Base-by-base conservation (phyloP, 2,329 filamentous ascomycete genomes). In the Fusarium miscanthi region DNA sequence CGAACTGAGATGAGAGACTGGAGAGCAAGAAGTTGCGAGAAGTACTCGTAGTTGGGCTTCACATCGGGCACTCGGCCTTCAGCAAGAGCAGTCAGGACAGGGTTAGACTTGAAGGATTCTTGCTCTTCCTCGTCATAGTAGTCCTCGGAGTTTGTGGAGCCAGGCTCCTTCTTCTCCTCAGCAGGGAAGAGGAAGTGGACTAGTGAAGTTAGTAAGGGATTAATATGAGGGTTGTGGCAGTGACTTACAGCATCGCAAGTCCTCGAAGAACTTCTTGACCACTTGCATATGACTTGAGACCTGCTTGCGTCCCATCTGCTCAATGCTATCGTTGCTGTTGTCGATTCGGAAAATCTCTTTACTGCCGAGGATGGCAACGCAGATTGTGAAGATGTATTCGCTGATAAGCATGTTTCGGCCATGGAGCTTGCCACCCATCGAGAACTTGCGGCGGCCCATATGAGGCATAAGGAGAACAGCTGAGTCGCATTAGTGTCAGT, bases 271-370 rank as follows among this genome's bases (percentile, higher is more conserved):
- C 57, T 88, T 88, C 82, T 92, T 92, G 61, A 92, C 82, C 19
- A 93, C 90, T 78, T 93, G 90, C 77, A 92, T 92, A 76, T 92
- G 90, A 77, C 90, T 92, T 5, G 90, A 92, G 9, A 92, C 89
- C 76, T 91, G 90, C 79, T 92, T 92, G 63, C 89, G 84, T 69
- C 85, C 83, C 78, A 87, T 85, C 63, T 85, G 82, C 74, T 83
- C 82, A 54, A 83, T 83, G 70, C 82, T 83, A 59, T 83, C 82
- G 62, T 82, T 83, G 77, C 81, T 83, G 69, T 83, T 83, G 68
- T 83, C 82, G 74, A 83, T 83, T 56, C 82, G 79, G 66, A 83
- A 83, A 66, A 83, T 83, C 72, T 83, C 82, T 64, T 83, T 83
- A 79, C 81, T 82, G 14, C 82, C 82, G 6, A 83, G 78, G 13